Evolutionary conservation across 441 rosid genomes (phyloP).

Genomic region (Brassica balearica): DNA sequence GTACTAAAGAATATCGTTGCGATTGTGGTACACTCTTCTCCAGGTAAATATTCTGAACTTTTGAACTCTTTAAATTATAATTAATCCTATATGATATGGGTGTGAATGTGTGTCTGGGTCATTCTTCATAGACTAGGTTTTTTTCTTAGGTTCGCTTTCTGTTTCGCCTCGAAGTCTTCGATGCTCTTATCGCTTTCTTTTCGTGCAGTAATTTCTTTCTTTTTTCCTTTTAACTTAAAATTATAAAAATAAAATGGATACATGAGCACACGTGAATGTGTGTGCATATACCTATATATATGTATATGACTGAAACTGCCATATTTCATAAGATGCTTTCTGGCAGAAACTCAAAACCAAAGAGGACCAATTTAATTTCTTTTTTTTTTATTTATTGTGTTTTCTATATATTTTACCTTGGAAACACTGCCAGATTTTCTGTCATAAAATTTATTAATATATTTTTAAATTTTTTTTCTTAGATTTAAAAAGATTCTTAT

Average conservation of each 20-base stretch:
- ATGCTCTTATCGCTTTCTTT: slow-evolving; percentile 48
- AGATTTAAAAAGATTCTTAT: slow-evolving; percentile 32
- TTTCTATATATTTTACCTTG: slow-evolving; percentile 46
- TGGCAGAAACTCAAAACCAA: slow-evolving; percentile 40
- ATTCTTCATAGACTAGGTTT: slow-evolving; percentile 50
- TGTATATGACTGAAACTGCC: slow-evolving; percentile 58
- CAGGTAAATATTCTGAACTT: slow-evolving; percentile 53
- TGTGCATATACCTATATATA: slow-evolving; percentile 38
- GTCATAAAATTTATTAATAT: slow-evolving; percentile 18
- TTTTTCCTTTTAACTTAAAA: neutral
- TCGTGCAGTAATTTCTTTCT: slow-evolving; percentile 35
- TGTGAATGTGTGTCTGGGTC: slow-evolving; percentile 37
- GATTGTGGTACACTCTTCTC: slow-evolving; percentile 95
- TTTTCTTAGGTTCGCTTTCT: slow-evolving; percentile 44
- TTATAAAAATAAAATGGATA: slow-evolving; percentile 3
- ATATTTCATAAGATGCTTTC: slow-evolving; percentile 50
- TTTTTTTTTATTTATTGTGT: neutral
- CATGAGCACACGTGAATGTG: slow-evolving; percentile 65
- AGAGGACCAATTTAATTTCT: slow-evolving; percentile 30
- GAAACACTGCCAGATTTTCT: slow-evolving; percentile 64
- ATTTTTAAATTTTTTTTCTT: slow-evolving; percentile 13
- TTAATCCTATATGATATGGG: slow-evolving; percentile 20
- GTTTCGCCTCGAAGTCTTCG: slow-evolving; percentile 51
- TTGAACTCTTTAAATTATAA: slow-evolving; percentile 7
- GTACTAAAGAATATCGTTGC: slow-evolving; percentile 88